Conservation (phyloP, 2,329 filamentous ascomycete species). For the Coniochaeta prunicola region DNA sequence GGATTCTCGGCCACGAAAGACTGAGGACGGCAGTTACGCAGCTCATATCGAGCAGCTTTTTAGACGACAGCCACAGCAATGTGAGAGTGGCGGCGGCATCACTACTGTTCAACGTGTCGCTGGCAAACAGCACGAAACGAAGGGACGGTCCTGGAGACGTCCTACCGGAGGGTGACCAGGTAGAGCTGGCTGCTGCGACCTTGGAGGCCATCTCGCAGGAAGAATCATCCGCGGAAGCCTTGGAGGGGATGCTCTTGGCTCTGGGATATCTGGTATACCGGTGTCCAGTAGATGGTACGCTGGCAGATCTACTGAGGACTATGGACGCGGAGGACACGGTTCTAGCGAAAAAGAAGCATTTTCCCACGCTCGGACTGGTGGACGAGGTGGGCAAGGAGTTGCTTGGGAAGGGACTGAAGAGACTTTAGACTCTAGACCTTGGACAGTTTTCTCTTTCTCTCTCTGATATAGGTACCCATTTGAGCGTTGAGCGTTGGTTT, state of each 20-base stretch:
- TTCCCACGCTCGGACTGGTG: constrained; percentile 52
- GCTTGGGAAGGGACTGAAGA: constrained; percentile 38
- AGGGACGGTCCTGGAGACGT: constrained; percentile 47
- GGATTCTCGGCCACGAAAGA: constrained; percentile 44
- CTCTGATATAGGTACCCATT: too few species aligned
- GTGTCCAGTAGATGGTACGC: constrained; percentile 60
- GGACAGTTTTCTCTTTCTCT: not conserved
- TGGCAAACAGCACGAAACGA: constrained; percentile 60
- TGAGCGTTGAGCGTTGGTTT: not conserved
- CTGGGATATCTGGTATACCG: constrained; percentile 71
- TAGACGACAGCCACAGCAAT: constrained; percentile 67
- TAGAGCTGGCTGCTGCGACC: constrained; percentile 74
- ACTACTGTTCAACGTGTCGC: constrained; percentile 74
- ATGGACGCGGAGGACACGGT: constrained; percentile 68
- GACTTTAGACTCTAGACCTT: constrained; percentile 8
- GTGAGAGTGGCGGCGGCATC: constrained; percentile 76
- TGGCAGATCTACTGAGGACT: constrained; percentile 71
- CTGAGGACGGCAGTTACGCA: constrained; percentile 55
- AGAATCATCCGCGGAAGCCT: constrained; percentile 57
- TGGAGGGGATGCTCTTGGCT: constrained; percentile 70
- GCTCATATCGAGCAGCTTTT: constrained; percentile 68
- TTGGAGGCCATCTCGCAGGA: constrained; percentile 64
- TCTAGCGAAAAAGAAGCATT: constrained; percentile 45
- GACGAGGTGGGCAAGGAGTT: constrained; percentile 44
- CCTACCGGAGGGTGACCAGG: constrained; percentile 62